Percentiles rank a stretch among this genome's conserved stretches.
phyloP scores from a whole-genome alignment of 768 basidiomycete genomes.

The Symmetrospora coprosmae region DNA sequence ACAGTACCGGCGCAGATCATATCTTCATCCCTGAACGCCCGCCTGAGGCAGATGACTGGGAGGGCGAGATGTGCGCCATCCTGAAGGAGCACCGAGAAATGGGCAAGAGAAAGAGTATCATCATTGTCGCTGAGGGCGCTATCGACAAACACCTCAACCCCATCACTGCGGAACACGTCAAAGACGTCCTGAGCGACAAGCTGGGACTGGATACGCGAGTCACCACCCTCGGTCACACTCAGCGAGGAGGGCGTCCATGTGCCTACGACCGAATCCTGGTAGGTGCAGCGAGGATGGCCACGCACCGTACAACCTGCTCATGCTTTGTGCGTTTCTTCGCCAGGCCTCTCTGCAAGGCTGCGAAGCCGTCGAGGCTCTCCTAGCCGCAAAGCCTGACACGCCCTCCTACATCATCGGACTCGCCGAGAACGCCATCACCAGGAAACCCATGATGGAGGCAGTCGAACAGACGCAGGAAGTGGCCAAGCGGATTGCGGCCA shows the following conservation, averaged over 20 bases:
- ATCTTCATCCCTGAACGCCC: conserved; percentile 94
- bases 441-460: conserved; percentile 81
- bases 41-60: conserved; percentile 65
- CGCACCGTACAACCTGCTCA: conserved; percentile 10
- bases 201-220: conserved; percentile 89
- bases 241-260: conserved; percentile 84
- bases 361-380: conserved; percentile 75
- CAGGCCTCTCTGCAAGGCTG: conserved; percentile 94
- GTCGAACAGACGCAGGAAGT: conserved; percentile 83
- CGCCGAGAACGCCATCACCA: conserved; percentile 83
- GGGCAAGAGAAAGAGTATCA: conserved; percentile 95
- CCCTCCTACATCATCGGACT: conserved; percentile 97
- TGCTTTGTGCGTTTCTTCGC: conserved; percentile 38
- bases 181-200: conserved; percentile 67
- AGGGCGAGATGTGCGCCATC: conserved; percentile 73
- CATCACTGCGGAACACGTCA: conserved; percentile 83
- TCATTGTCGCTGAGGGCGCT: conserved; percentile 95
- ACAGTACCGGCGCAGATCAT: conserved; percentile 68
- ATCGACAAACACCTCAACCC: conserved; percentile 73
- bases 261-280: conserved; percentile 82
- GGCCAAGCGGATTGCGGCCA: conserved; percentile 60
- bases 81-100: conserved; percentile 76
- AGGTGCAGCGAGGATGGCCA: conserved; percentile 42
- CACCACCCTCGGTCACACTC: conserved; percentile 91
- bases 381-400: conserved; percentile 70